Evolutionary conservation across 345 rosid species (phyloP).

Genomic region (Eucalyptus cloeziana): DNA sequence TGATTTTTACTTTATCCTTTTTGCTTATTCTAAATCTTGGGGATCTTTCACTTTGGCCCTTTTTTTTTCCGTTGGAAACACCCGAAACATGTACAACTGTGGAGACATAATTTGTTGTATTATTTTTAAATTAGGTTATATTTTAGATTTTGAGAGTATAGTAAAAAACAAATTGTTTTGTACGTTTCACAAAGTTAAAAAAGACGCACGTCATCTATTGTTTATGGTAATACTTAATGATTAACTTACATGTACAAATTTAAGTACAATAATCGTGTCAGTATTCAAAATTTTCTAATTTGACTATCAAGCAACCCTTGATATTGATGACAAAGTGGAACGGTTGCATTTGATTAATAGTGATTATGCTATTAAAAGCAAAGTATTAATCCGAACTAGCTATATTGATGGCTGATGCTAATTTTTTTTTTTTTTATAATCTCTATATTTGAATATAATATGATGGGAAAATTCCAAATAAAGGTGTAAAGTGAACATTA

Average conservation of each 20-base stretch:
- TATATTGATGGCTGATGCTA: background rate
- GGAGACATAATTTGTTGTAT: background rate
- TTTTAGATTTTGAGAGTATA: background rate
- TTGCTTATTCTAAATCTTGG: too few species aligned
- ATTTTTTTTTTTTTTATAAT: background rate
- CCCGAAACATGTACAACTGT: background rate
- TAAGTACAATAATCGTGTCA: background rate
- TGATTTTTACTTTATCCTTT: too few species aligned
- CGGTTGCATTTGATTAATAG: background rate
- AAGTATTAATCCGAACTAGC: background rate
- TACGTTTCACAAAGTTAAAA: too few species aligned
- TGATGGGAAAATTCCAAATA: background rate
- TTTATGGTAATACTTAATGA: background rate
- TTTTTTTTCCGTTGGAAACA: background rate
- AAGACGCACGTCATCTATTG: background rate
- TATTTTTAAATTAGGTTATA: background rate
- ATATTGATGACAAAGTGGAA: background rate
- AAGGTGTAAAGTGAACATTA: too few species aligned
- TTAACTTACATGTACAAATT: too few species aligned
- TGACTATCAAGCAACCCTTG: background rate
- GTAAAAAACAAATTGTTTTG: too few species aligned
- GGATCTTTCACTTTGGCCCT: background rate
- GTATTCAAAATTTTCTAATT: background rate
- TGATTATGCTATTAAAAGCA: background rate
- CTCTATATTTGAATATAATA: background rate